These are phyloP conservation scores for Exutisphaerella laricina DNA, from an alignment of 2,329 filamentous ascomycete species.

Conservation along the genomic window DNA sequence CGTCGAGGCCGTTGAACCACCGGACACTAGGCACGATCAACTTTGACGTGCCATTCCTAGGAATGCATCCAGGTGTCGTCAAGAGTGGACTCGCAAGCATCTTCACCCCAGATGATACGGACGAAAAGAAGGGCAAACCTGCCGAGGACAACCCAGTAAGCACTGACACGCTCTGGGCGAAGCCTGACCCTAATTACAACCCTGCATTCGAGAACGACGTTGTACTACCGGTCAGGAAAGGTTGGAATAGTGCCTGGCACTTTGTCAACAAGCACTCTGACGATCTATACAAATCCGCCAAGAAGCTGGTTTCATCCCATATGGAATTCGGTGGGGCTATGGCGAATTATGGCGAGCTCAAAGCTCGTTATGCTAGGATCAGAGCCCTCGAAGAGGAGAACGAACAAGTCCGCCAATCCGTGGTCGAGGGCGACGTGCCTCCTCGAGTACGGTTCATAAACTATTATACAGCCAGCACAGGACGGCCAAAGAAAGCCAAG, in stretches of 20 bases:
- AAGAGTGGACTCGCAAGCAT: conserved; percentile 75
- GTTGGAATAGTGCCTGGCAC: conserved; percentile 61
- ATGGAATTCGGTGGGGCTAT: conserved; percentile 77
- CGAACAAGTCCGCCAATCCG: conserved; percentile 40
- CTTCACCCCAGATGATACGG: conserved; percentile 42
- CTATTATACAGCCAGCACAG: conserved; percentile 83
- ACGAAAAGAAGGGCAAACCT: conserved; percentile 32
- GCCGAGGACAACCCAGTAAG: conserved; percentile 31
- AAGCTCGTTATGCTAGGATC: conserved; percentile 62
- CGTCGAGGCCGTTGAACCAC: conserved; percentile 55
- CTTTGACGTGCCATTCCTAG: conserved; percentile 80
- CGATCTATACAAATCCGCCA: conserved; percentile 63
- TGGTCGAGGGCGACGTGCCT: conserved; percentile 27
- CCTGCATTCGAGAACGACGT: conserved; percentile 71
- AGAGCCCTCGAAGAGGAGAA: conserved; percentile 67
- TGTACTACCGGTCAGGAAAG: conserved; percentile 61
- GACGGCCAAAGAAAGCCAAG: conserved; percentile 53
- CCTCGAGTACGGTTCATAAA: conserved; percentile 72
- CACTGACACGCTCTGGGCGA: conserved; percentile 27
- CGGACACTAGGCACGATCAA: conserved; percentile 73
- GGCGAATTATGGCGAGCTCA: conserved; percentile 67
- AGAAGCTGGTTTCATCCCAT: conserved; percentile 70
- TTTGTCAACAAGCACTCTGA: conserved; percentile 80
- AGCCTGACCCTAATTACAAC: conserved; percentile 61
- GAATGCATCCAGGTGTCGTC: conserved; percentile 82